phyloP scores from a whole-genome alignment of 1,139 yeast genomes.

The Sugiyamaella pinicola region DNA sequence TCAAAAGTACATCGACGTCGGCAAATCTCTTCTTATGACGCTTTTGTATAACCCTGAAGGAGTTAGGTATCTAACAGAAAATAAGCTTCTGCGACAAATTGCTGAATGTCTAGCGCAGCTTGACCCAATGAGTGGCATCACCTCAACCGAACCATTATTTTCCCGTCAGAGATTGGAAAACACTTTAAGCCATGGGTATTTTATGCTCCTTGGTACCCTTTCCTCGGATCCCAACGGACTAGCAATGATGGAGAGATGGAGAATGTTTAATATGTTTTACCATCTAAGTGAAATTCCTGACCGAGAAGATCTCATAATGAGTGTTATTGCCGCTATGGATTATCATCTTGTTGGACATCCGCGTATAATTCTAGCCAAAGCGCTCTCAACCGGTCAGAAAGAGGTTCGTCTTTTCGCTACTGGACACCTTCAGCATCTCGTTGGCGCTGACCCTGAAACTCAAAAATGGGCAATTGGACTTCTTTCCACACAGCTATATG shows the following conservation, averaged over 20 bases:
- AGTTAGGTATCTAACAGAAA: slow-evolving; percentile 63
- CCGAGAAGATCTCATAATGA: slow-evolving; percentile 60
- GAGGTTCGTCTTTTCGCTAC: slow-evolving; percentile 61
- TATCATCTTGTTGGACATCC: slow-evolving; percentile 67
- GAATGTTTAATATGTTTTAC: slow-evolving; percentile 76
- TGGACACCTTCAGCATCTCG: slow-evolving; percentile 51
- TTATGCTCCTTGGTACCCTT: slow-evolving; percentile 73
- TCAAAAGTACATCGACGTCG: slow-evolving; percentile 64
- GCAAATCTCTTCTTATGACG: slow-evolving; percentile 69
- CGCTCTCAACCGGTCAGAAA: slow-evolving; percentile 58
- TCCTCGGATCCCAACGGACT: slow-evolving; percentile 64
- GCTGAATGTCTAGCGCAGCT: slow-evolving; percentile 87
- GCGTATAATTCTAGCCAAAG: slow-evolving; percentile 64
- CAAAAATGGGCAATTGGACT: slow-evolving; percentile 50
- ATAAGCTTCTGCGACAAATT: slow-evolving; percentile 80
- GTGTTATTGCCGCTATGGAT: slow-evolving; percentile 63
- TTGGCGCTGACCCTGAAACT: slow-evolving; percentile 37
- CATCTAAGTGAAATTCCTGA: slow-evolving; percentile 62
- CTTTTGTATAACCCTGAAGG: slow-evolving; percentile 70
- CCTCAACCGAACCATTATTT: slow-evolving; percentile 73
- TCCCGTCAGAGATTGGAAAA: slow-evolving; percentile 59
- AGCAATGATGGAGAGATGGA: slow-evolving; percentile 74
- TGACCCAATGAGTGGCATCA: slow-evolving; percentile 76
- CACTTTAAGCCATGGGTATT: slow-evolving; percentile 75
- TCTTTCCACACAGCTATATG: slow-evolving; percentile 71